Evolutionary conservation across 2,329 filamentous ascomycete species (phyloP), one percentile per base, ranked within the genome.

Genomic region (Sporothrix curviconia): DNA sequence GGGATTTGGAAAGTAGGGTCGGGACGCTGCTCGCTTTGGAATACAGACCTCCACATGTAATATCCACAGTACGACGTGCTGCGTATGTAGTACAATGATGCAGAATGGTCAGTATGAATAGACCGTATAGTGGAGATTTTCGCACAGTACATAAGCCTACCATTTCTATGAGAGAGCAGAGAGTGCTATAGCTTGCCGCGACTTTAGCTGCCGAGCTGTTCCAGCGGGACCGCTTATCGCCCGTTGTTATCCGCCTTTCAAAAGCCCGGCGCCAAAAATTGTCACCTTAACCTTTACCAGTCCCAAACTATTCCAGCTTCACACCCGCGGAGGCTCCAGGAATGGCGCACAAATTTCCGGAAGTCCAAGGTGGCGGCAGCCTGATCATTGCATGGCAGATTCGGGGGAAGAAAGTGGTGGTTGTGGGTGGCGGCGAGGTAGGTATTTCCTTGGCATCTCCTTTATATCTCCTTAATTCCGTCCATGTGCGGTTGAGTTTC

Each of bases 381-480:
- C 76, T 99, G 63, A 94, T 99, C 62, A 77, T 99, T 54, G 94
- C 94, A 68, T 99, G 92, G 92, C 94, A 97, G 75, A 86, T 96
- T 66, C 87, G 85, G 69, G 86, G 86, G 71, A 96, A 95, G 73
- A 84, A 85, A 63, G 87, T 97, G 15, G 76, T 99, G n/a, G 89
- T 99, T 4, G 84, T 99, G 7, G 94, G 94, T 63, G 94, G 94
- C 66, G 94, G 94, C 71, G 92, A 97, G 80, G 92, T 95, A 76
- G 64, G 82, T 36, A 51, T 4, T 15, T 25, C 24, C 42, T 25
- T 15, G 36, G 22, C 28, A 32, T 22, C 46, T 17, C 34, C 22
- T 34, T 51, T 36, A 53, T 36, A 14, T 46, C 59, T 28, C 24
- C 19, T 5, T 12, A n/a, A n/a, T n/a, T n/a, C n/a, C n/a, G n/a